Conservation (phyloP, 2,329 filamentous ascomycete genomes). For the Pseudogymnoascus sp. region DNA sequence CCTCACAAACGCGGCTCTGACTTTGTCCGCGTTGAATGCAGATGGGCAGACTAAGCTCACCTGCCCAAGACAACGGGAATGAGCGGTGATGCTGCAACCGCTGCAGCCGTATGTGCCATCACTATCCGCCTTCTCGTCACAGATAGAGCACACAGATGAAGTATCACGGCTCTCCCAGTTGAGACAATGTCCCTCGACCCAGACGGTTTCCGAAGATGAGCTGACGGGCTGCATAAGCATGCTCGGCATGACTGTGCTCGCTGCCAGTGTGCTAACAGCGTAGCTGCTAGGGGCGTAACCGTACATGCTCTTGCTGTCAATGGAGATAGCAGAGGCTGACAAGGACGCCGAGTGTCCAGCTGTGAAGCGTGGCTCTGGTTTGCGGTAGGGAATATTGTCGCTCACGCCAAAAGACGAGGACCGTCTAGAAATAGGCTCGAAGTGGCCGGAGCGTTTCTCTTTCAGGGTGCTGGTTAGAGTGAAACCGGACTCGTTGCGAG, state of each 20-base stretch:
- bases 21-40: conserved; percentile 54
- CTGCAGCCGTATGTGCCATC: conserved; percentile 71
- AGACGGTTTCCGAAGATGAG: conserved; percentile 71
- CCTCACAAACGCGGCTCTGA: conserved; percentile 56
- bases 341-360: conserved; percentile 56
- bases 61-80: conserved; percentile 53
- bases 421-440: conserved; percentile 65
- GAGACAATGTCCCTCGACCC: conserved; percentile 81
- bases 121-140: conserved; percentile 58
- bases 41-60: conserved; percentile 57
- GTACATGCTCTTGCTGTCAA: conserved; percentile 32
- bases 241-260: conserved; percentile 79
- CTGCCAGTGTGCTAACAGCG: conserved; percentile 76
- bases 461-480: conserved; percentile 76
- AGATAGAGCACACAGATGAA: conserved; percentile 60
- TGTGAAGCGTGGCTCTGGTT: conserved; percentile 68
- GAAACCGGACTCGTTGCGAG: conserved; percentile 85
- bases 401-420: conserved; percentile 90
- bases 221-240: conserved; percentile 71
- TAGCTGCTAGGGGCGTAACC: conserved; percentile 78
- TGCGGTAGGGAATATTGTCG: conserved; percentile 57
- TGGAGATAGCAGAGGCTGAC: conserved; percentile 55
- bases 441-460: conserved; percentile 91
- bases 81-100: conserved; percentile 52
- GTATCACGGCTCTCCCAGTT: conserved; percentile 54